Conservation (phyloP, 805 yeast species). For the Pichia phayaonensis region DNA sequence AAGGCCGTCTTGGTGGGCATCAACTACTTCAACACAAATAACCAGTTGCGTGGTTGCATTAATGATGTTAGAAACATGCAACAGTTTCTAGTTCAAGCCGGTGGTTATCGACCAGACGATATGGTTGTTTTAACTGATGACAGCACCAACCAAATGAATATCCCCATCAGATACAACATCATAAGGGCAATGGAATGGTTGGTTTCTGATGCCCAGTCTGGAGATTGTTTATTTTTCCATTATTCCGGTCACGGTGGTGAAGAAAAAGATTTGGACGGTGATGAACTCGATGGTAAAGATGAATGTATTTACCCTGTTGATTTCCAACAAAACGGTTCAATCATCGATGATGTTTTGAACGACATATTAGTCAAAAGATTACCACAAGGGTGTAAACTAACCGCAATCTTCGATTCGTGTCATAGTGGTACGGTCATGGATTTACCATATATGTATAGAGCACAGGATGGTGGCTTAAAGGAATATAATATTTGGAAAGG, state of each 20-base stretch:
- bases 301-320: conserved; percentile 33
- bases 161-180: conserved; percentile 67
- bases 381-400: conserved; percentile 65
- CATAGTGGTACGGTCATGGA: conserved; percentile 82
- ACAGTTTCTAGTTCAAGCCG: conserved; percentile 25
- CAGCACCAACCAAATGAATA: conserved; percentile 32
- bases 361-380: conserved; percentile 61
- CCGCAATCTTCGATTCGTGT: conserved; percentile 79
- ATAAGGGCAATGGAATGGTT: conserved; percentile 78
- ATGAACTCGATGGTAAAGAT: conserved; percentile 30
- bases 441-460: conserved; percentile 63
- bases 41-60: conserved; percentile 67
- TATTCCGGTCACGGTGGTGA: conserved; percentile 87
- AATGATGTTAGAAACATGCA: conserved; percentile 61
- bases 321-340: conserved; percentile 56
- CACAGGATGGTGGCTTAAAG: conserved; percentile 76
- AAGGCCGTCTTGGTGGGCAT: conserved; percentile 76
- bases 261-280: conserved; percentile 44
- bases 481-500: conserved; percentile 75
- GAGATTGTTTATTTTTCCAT: conserved; percentile 75
- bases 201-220: conserved; percentile 62
- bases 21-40: conserved; percentile 61
- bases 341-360: conserved; percentile 71
- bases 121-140: conserved; percentile 58
- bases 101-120: conserved; percentile 46